phyloP scores from a whole-genome alignment of 164 flowering plant genomes.

The Annona squamosa region DNA sequence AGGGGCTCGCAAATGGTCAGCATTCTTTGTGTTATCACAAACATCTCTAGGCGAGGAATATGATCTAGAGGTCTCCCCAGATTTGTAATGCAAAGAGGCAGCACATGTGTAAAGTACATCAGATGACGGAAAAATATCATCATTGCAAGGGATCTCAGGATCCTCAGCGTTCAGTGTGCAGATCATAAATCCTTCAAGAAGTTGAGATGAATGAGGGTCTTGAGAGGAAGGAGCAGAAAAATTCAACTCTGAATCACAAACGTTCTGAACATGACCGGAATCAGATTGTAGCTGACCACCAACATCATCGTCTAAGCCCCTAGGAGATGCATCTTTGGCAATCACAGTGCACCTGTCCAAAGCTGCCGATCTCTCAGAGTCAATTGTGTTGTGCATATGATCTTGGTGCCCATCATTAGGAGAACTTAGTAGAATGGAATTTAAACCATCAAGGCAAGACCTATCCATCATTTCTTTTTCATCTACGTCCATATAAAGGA shows the following conservation, averaged over 20 bases:
- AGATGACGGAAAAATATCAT: conserved; percentile 37
- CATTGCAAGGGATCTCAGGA: conserved; percentile 68
- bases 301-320: conserved; percentile 9
- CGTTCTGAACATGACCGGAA: conserved; percentile 7
- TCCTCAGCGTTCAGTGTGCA: conserved; percentile 71
- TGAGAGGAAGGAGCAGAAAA: conserved; percentile 14
- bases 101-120: conserved; percentile 12
- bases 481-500: conserved; percentile 33
- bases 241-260: conserved; percentile 20
- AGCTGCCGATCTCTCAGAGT: conserved; percentile 22
- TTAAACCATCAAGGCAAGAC: conserved; percentile 44
- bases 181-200: conserved; percentile 32
- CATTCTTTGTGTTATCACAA: conserved; percentile 12
- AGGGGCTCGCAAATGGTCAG: conserved; percentile 19
- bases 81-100: conserved; percentile 12
- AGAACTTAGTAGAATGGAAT: conserved; percentile 45
- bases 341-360: conserved; percentile 13
- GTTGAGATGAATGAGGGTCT: conserved; percentile 27
- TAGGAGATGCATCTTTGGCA: conserved; percentile 16
- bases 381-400: conserved; percentile 13
- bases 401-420: conserved; percentile 35
- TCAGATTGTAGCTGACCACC: conserved; percentile 9
- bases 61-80: conserved; percentile 20
- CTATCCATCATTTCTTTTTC: conserved; percentile 37
- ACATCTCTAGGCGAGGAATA: conserved; percentile 19